Base-by-base conservation (phyloP, 225 moss, liverwort and hornwort genomes). In the Polytrichum formosum region DNA sequence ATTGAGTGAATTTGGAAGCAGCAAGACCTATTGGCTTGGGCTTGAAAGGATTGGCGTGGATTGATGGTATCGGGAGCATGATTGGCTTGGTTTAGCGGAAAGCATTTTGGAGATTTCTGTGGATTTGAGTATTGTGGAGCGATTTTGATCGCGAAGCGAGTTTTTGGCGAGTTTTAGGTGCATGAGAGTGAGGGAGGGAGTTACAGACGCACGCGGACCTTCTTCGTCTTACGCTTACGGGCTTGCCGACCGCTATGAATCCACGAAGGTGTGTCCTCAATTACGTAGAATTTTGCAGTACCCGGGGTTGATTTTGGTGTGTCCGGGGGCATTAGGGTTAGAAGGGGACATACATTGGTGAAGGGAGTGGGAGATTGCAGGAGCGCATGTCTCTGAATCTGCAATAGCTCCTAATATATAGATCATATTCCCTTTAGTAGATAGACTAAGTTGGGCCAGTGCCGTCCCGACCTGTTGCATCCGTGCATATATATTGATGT, bases 201-300 rank as follows among this genome's bases (percentile, higher is more conserved):
- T 65, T 8, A 65, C 65, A 65, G 65, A 66, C 31, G 66, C 66
- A 21, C 66, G 8, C 30, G 66, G 37, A 66, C 37, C 22, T 66
- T 46, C 64, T 3, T 65, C 64, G 18, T 23, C 64, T 18, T 65
- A 26, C 29, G 66, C 20, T 37, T 46, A 46, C 66, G 21, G 66
- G 22, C 66, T 46, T 7, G n/a, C 66, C 29, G 66, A 66, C 33
- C 21, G 33, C 66, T 21, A 66, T 66, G 66, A 66, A 66, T 66
- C 66, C 66, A 66, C 66, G 66, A 31, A 66, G 66, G 66, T 37
- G 46, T 21, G 66, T 25, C 30, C 46, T 46, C 46, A 46, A 46
- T 46, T 16, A 0, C 13, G 46, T 10, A 13, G 46, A 46, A 16
- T 33, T n/a, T 35, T 22, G 19, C 30, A 66, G 5, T 22, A 33